Percentiles rank a stretch among this genome's conserved stretches.
Conservation (phyloP, 148 eudicot species). For the Beta vulgaris region DNA sequence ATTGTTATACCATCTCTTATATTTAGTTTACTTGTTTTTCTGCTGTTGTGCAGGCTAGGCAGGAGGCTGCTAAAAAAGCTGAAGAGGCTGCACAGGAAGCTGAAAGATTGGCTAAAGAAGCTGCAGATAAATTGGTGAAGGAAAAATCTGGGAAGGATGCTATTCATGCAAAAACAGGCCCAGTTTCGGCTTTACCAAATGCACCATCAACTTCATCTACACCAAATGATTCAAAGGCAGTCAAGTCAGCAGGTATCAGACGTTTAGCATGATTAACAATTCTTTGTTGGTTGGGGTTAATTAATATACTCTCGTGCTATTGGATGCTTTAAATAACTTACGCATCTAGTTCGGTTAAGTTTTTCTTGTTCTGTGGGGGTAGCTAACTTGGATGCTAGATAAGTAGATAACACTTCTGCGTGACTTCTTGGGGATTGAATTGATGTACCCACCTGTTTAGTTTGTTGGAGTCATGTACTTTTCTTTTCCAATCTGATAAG, state of each 20-base stretch:
- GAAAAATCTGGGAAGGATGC: slow-evolving; percentile 38
- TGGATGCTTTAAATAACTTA: background rate
- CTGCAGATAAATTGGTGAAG: slow-evolving; percentile 45
- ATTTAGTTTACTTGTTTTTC: no score
- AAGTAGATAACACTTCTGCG: background rate
- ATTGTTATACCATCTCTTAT: no score
- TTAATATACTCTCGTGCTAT: background rate
- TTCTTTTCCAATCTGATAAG: background rate
- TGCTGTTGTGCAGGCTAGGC: slow-evolving; percentile 70
- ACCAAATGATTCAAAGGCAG: slow-evolving; percentile 30
- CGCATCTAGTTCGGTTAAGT: background rate
- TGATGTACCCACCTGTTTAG: background rate
- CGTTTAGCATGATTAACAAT: no score
- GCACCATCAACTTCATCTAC: slow-evolving; percentile 27
- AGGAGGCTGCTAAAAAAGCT: slow-evolving; percentile 55
- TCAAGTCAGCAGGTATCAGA: slow-evolving; percentile 44
- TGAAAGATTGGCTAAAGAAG: slow-evolving; percentile 70
- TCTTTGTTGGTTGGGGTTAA: no score
- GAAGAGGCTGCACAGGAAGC: slow-evolving; percentile 67
- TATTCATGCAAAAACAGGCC: slow-evolving; percentile 23
- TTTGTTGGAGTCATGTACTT: background rate
- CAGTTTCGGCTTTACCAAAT: slow-evolving; percentile 12
- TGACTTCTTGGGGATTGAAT: no score
- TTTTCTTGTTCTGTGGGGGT: background rate
- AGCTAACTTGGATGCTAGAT: background rate